These are phyloP conservation scores for Fusarium avenaceum DNA, from an alignment of 2,329 filamentous ascomycete species.

Conservation along the genomic window DNA sequence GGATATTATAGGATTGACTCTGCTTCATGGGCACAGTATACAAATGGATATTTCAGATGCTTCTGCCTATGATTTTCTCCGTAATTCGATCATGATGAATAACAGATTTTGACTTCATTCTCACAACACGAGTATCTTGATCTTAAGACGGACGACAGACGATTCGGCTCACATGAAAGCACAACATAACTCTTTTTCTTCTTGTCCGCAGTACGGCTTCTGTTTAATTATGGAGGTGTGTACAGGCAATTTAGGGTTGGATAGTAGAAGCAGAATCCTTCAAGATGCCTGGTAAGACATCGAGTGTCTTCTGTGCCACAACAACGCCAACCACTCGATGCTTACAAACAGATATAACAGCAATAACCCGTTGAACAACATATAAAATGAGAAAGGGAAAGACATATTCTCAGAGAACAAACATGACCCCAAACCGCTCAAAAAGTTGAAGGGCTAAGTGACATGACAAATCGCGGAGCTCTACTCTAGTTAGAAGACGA, in stretches of 20 bases:
- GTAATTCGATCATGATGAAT: not conserved
- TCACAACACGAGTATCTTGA: not conserved
- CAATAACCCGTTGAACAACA: conserved; percentile 5
- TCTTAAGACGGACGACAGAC: not conserved
- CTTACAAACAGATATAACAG: conserved; percentile 3
- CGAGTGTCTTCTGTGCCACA: conserved; percentile 17
- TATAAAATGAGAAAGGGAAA: conserved; percentile 12
- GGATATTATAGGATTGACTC: too few species aligned
- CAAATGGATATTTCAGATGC: too few species aligned
- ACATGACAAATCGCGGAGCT: conserved; percentile 19
- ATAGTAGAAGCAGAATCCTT: conserved; percentile 8
- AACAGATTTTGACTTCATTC: not conserved
- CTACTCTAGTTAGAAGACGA: conserved; percentile 35
- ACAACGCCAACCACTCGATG: conserved; percentile 4
- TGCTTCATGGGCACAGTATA: too few species aligned
- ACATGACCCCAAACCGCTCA: conserved; percentile 14
- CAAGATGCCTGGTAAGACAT: conserved; percentile 11
- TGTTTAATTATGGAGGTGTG: not conserved
- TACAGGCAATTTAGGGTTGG: not conserved
- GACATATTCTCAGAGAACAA: conserved; percentile 8
- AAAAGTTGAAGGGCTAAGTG: conserved; percentile 13
- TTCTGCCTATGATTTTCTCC: too few species aligned
- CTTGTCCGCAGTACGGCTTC: not conserved
- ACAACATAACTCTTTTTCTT: conserved; percentile 17
- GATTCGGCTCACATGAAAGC: conserved; percentile 20